Evolutionary conservation across 306 rosid species (phyloP).

Genomic region (Myrica gale): DNA sequence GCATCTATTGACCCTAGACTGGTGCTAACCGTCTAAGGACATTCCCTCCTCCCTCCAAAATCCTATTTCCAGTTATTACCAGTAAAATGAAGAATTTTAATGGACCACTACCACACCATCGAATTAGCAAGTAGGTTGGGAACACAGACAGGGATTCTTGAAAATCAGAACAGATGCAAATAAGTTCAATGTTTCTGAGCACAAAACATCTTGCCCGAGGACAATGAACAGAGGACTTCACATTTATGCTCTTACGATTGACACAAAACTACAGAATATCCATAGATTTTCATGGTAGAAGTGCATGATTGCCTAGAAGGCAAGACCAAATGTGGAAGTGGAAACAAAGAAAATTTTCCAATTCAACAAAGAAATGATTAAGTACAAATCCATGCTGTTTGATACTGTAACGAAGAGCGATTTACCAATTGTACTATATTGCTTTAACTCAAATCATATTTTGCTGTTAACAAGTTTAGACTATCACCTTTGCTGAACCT

Average conservation of each 20-base stretch:
- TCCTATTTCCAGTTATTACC: not conserved
- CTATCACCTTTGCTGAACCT: slow-evolving; percentile 63
- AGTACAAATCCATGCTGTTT: not conserved
- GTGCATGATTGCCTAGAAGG: not conserved
- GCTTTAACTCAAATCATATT: slow-evolving; percentile 20
- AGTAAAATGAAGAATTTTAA: not conserved
- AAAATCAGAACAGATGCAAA: not conserved
- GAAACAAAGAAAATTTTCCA: not conserved
- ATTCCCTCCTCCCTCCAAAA: not conserved
- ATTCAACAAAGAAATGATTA: not conserved
- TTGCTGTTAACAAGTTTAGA: slow-evolving; percentile 23
- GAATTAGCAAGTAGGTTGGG: not conserved
- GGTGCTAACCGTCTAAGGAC: too few relatives aligned
- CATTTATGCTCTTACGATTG: not conserved
- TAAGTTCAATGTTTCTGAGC: not conserved
- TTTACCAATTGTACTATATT: not conserved
- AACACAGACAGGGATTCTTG: not conserved
- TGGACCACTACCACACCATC: slow-evolving; percentile 4
- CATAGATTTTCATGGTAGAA: not conserved
- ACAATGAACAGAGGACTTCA: not conserved
- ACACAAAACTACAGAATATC: not conserved
- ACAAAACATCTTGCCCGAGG: not conserved
- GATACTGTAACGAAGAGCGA: not conserved
- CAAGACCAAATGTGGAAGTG: not conserved
- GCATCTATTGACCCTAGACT: not conserved